Evolutionary conservation across 2,329 filamentous ascomycete species (phyloP), one percentile per base, ranked within the genome.

Genomic region (Sporothrix globosa): DNA sequence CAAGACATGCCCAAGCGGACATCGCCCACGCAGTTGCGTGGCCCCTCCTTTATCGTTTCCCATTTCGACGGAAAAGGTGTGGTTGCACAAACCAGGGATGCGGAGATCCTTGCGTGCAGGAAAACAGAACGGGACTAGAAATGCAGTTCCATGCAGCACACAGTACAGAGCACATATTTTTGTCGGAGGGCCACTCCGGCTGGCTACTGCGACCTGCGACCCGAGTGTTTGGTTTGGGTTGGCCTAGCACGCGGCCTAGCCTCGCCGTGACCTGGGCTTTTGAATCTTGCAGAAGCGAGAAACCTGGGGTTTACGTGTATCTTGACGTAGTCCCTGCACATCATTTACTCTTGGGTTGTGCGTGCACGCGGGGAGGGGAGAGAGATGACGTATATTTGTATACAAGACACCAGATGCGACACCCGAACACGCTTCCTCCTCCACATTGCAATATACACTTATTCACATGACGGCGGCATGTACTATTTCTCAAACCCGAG

Each of bases 1-100:
- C 30, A 5, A 30, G 30, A 30, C 34, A 34, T 48, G 48, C 19
- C 6, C 48, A 50, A 50, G 3, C 48, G 48, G 19, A 13, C 19
- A 30, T 17, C 39, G 60, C 41, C 7, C 61, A 34, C 61, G 44
- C 44, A 50, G 10, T 65, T 65, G 61, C 44, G 61, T 13, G 61
- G 27, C 41, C 61, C 60, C 17, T 50, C 24, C 24, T 65, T 17
- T 17, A 21, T 65, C 44, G 44, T 14, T 30, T n/a, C 44, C 61
- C 61, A 19, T 50, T 2, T 13, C 11, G 1, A 34, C 34, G 61
- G 27, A 44, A 50, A 48, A 30, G 61, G 44, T 65, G 61, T 34
- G 44, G 61, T 65, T 34, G 61, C 61, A 65, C 61, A 65, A 13
- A 11, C 10, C 61, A 65, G 61, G 61, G 58, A 63, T 63, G 58